Percentiles rank a stretch among this genome's conserved stretches.
phyloP scores from a whole-genome alignment of 2,329 filamentous ascomycete genomes.

The Graphiopsis chlorocephala region DNA sequence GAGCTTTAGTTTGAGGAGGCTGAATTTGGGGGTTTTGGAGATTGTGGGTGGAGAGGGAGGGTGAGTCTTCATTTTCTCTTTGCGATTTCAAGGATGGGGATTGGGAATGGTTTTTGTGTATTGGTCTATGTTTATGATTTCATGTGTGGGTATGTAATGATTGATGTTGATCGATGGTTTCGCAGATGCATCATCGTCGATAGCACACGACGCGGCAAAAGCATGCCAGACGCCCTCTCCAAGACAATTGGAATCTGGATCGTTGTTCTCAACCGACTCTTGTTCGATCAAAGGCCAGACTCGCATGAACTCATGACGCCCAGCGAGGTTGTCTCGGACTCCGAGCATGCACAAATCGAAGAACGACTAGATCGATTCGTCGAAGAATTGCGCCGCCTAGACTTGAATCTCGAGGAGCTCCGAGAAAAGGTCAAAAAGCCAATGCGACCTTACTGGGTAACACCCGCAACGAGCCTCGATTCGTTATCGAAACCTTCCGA shows the following conservation, averaged over 20 bases:
- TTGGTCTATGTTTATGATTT: slow-evolving; percentile 6
- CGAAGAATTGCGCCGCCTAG: slow-evolving; percentile 54
- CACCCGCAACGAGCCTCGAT: slow-evolving; percentile 58
- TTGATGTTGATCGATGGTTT: neutral
- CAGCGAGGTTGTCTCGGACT: slow-evolving; percentile 66
- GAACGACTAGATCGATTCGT: slow-evolving; percentile 58
- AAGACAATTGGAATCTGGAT: slow-evolving; percentile 96
- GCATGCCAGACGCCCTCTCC: slow-evolving; percentile 91
- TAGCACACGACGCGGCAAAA: slow-evolving; percentile 86
- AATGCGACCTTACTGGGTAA: slow-evolving; percentile 76
- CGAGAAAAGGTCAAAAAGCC: slow-evolving; percentile 64
- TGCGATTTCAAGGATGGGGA: too few relatives aligned
- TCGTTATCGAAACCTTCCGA: slow-evolving; percentile 37
- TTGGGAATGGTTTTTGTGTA: neutral
- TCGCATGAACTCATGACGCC: slow-evolving; percentile 65
- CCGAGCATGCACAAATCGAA: slow-evolving; percentile 77
- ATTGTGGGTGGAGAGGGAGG: slow-evolving; percentile 66
- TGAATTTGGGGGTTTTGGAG: slow-evolving; percentile 79
- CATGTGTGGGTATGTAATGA: neutral
- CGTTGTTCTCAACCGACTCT: slow-evolving; percentile 72
- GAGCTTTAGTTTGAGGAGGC: slow-evolving; percentile 78
- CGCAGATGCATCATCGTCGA: slow-evolving; percentile 78
- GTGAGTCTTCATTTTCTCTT: slow-evolving; percentile 40
- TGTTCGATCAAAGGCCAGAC: slow-evolving; percentile 62
- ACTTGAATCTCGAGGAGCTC: slow-evolving; percentile 57